These are phyloP conservation scores for Neurospora sp. DNA, from an alignment of 495 filamentous ascomycete genomes.

Conservation along the genomic window DNA sequence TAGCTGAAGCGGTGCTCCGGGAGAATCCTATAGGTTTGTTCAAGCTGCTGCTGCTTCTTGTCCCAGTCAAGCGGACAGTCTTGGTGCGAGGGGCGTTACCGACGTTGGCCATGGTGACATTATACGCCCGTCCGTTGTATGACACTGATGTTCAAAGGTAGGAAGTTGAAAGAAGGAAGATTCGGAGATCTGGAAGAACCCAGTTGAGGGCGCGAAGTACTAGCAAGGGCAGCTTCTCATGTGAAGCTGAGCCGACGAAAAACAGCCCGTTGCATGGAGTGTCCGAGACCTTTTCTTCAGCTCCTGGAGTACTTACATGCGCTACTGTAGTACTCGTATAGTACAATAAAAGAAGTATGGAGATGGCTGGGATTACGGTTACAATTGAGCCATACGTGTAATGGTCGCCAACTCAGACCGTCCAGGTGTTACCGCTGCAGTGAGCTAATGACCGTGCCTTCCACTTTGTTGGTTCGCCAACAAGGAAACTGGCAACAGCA, in stretches of 20 bases:
- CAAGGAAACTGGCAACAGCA: background rate
- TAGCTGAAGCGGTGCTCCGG: slow-evolving; percentile 5
- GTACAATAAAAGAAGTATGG: background rate
- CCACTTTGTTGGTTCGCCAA: background rate
- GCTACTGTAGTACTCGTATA: background rate
- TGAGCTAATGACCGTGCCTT: background rate
- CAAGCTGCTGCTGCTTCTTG: slow-evolving; percentile 9
- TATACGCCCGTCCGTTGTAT: background rate
- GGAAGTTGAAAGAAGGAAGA: background rate
- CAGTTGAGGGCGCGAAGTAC: background rate
- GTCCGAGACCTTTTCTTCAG: background rate
- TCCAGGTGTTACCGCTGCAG: background rate
- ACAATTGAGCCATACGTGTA: background rate
- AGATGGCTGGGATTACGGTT: background rate
- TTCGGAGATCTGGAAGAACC: background rate
- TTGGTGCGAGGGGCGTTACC: slow-evolving; percentile 13
- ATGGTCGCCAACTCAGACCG: background rate
- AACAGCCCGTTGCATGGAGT: background rate
- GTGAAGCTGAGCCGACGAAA: background rate
- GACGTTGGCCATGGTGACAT: slow-evolving; percentile 20
- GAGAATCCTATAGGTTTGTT: background rate
- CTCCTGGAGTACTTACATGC: background rate
- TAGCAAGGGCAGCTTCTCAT: background rate
- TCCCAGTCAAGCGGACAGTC: slow-evolving; percentile 11
- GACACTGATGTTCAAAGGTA: background rate